Base-by-base conservation (phyloP, 2,329 filamentous ascomycete genomes). In the Colletotrichum godetiae region DNA sequence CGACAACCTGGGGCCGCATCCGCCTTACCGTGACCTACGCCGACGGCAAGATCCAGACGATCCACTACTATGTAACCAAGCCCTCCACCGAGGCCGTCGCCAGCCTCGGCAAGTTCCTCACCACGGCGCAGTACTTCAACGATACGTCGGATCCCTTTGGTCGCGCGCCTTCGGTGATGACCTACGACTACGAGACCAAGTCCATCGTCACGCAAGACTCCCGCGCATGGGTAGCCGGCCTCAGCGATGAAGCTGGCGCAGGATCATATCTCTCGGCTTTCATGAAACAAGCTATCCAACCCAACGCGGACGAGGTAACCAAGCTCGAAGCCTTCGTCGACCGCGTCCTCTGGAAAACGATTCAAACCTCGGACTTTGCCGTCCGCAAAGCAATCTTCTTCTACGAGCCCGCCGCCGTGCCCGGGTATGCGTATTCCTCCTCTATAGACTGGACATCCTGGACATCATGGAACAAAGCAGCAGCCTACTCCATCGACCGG, bases 161-260 rank as follows among this genome's bases (percentile, higher is more conserved):
- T 1, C 84, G 89, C 46, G 83, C 85, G 0, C 86, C 88, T 0
- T 91, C 89, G 0, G 83, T 90, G 67, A 87, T 91, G 79, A 87
- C 86, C 0, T 91, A 90, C 74, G 89, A 92, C 76, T 86, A 81
- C 78, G 89, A 85, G 79, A 84, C 75, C 2, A 78, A 78, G 5
- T 75, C 81, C 15, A 82, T 84, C 35, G 85, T 88, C 3, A 79
- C 81, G 27, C 86, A 87, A 60, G 86, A 88, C 53, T 72, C 82
- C 1, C 84, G 90, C 1, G 88, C 86, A 7, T 91, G 89, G 89
- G 86, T 91, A 10, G 85, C 89, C 1, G 89, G 90, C 0, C 82
- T 92, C 1, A 90, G 88, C 71, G 89, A 91, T 68, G 90, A 92
- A 79, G 89, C 83, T 0, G 89, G 90, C 0, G 87, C 87, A 0